Conservation (phyloP, 306 rosid species). For the Cicer yamashitae region DNA sequence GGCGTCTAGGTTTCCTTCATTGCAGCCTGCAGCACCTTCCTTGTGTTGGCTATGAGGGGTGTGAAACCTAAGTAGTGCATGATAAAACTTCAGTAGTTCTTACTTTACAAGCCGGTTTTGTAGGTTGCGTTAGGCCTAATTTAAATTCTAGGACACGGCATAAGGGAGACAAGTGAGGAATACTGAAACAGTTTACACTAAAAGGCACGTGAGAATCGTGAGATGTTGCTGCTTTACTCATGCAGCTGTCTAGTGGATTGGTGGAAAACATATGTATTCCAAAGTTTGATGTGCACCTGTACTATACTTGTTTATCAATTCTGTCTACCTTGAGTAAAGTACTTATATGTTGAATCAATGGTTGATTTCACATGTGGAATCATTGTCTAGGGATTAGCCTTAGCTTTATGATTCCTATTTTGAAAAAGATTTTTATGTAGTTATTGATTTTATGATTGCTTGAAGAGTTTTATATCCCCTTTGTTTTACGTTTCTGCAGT, state of each 20-base stretch:
- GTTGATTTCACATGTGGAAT: constrained; percentile 8
- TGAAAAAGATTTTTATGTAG: constrained; percentile 8
- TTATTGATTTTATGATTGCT: constrained; percentile 36
- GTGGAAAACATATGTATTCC: constrained; percentile 11
- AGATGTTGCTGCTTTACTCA: constrained; percentile 7
- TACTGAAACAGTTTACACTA: constrained; percentile 1
- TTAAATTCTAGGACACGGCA: too few species aligned
- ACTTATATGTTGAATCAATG: not conserved
- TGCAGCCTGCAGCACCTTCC: too few species aligned
- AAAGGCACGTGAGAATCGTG: constrained; percentile 21
- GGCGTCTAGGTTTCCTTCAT: too few species aligned
- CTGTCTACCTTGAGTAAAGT: constrained; percentile 33
- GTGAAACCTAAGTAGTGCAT: too few species aligned
- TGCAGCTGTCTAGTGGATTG: constrained; percentile 1
- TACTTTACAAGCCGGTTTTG: too few species aligned
- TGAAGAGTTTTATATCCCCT: constrained; percentile 18
- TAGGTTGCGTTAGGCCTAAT: too few species aligned
- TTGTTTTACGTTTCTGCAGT: constrained; percentile 31
- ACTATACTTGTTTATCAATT: constrained; percentile 12
- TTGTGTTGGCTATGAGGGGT: too few species aligned
- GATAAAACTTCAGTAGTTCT: too few species aligned
- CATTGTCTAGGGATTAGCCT: constrained; percentile 38
- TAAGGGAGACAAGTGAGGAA: too few species aligned
- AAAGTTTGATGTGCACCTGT: not conserved
- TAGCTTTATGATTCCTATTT: constrained; percentile 20